Percentiles rank a stretch among this genome's conserved stretches.
Conservation (phyloP, 1,139 yeast species). For the Hanseniaspora uvarum region DNA sequence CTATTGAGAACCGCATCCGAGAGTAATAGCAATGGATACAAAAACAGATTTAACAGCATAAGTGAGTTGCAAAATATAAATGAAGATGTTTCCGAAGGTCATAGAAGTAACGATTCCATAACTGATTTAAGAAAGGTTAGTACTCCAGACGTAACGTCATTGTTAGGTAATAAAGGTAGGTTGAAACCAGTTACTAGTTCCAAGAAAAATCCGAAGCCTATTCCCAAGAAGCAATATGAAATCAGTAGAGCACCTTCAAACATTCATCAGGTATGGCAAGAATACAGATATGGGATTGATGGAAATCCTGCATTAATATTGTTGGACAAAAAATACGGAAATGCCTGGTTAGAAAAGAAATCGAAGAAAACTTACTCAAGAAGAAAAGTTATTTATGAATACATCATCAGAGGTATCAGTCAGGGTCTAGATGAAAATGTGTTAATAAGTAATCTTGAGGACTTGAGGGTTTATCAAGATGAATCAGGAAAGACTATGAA, state of each 20-base stretch:
- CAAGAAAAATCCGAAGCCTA: conserved; percentile 6
- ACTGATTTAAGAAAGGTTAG: conserved; percentile 1
- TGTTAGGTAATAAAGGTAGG: conserved; percentile 10
- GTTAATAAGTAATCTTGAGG: conserved; percentile 30
- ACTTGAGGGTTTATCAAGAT: conserved; percentile 27
- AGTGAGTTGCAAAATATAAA: not conserved
- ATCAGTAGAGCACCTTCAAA: conserved; percentile 31
- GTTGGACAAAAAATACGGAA: conserved; percentile 32
- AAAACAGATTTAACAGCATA: not conserved
- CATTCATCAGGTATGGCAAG: conserved; percentile 32
- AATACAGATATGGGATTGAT: conserved; percentile 31
- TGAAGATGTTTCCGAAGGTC: not conserved
- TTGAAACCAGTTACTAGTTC: not conserved
- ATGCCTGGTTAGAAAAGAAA: conserved; percentile 31
- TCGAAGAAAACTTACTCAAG: conserved; percentile 31
- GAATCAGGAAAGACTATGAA: conserved; percentile 30
- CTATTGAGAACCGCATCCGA: not conserved
- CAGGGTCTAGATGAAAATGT: conserved; percentile 31
- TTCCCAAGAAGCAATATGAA: conserved; percentile 24
- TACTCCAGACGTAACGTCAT: conserved; percentile 9
- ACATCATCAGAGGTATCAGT: conserved; percentile 31
- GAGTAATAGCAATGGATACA: not conserved
- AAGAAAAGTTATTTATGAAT: conserved; percentile 32
- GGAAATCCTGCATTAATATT: conserved; percentile 32
- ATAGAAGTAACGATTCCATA: not conserved